Evolutionary conservation across 1,284 basidiomycete species (phyloP), one percentile per base, ranked within the genome.

Genomic region (Tilletia caries): DNA sequence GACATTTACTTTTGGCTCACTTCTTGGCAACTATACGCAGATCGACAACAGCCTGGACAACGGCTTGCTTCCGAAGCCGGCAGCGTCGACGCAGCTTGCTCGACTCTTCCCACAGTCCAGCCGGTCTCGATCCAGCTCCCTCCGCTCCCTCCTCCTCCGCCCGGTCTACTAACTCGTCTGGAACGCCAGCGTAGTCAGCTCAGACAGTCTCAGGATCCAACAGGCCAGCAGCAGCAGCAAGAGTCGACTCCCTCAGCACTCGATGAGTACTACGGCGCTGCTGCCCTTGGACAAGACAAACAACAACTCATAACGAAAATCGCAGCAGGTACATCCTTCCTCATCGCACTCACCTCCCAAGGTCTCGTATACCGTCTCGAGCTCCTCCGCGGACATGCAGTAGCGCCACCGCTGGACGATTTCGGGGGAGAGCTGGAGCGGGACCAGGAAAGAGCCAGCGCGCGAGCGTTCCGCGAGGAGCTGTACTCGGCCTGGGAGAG

Each of bases 271-370:
- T 37, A n/a, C 25, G 64, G 37, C 3, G 23, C 64, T 29, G 33
- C 43, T 23, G 20, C 25, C 32, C 62, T 10, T 3, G 41, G 10
- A 34, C 13, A 43, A 32, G 23, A 65, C 2, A 15, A 41, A 23
- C 3, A 43, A 29, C 64, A 65, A 46, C 44, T 48, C 43, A 70
- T 76, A 5, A 64, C 60, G 0, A 71, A 73, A 33, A 71, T 78
- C 8, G 75, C 74, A 29, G 76, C 76, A 4, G 76, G 76, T 2
- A 73, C 75, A 41, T 68, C 75, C 41, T 78, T 75, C 41, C 32
- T 76, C 60, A 41, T 76, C 32, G 75, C 75, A 6, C 72, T 76
- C n/a, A 78, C 75, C 23, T 50, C 69, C 10, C 12, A 62, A 2
- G 76, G 76, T 3, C 66, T 58, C 0, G 25, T 78, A n/a, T 70